These are phyloP conservation scores for Aspergillus panamensis DNA, from an alignment of 495 filamentous ascomycete species.

Conservation along the genomic window DNA sequence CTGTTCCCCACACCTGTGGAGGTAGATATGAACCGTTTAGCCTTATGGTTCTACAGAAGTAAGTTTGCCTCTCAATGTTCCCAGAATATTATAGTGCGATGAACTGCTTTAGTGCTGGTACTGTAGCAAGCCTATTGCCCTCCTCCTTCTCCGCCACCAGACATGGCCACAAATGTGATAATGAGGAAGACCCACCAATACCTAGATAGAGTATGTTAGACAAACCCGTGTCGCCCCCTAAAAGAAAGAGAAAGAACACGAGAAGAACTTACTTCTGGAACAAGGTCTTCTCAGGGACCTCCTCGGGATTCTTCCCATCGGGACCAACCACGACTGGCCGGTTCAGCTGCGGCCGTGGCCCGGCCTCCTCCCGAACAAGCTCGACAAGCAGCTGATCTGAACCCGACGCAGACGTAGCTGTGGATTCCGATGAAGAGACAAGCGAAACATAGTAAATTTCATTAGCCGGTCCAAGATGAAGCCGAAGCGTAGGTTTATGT, in stretches of 20 bases:
- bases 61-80: too few species aligned
- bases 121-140: too few species aligned
- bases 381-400: conserved; percentile 12
- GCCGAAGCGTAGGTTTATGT: conserved; percentile 30
- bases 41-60: too few species aligned
- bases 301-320: conserved; percentile 36
- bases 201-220: conserved; percentile 22
- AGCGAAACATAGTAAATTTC: conserved; percentile 41
- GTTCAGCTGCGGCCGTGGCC: conserved; percentile 40
- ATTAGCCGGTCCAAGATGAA: conserved; percentile 35
- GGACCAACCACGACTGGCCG: conserved; percentile 40
- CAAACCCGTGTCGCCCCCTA: neutral
- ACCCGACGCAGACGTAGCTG: conserved; percentile 13
- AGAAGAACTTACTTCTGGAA: conserved; percentile 43
- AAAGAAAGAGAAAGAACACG: neutral
- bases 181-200: conserved; percentile 50
- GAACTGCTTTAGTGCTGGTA: too few species aligned
- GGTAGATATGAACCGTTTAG: too few species aligned
- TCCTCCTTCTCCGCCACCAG: conserved; percentile 38
- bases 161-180: conserved; percentile 40
- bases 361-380: conserved; percentile 8
- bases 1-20: too few species aligned
- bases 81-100: too few species aligned
- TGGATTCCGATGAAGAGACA: conserved; percentile 12
- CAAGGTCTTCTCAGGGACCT: conserved; percentile 40